Conservation (phyloP, 768 basidiomycete species). For the Lentinula sp. region DNA sequence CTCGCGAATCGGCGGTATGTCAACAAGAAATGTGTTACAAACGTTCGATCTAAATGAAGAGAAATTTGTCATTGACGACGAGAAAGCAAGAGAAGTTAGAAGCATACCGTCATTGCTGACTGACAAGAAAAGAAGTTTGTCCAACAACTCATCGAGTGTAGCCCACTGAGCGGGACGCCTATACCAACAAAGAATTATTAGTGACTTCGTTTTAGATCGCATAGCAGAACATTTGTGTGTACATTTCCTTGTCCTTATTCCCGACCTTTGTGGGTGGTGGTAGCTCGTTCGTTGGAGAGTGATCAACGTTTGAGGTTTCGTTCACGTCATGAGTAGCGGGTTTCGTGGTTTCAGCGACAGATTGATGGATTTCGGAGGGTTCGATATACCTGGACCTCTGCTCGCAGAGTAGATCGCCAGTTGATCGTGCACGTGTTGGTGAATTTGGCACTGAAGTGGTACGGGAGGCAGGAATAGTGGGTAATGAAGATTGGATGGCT, state of each 20-base stretch:
- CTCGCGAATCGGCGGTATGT: conserved; percentile 81
- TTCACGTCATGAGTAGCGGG: background rate
- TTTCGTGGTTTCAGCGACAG: background rate
- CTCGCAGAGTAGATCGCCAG: conserved; percentile 40
- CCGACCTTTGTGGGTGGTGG: conserved; percentile 18
- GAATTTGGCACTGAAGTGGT: conserved; percentile 33
- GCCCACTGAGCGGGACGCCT: conserved; percentile 65
- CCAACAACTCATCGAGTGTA: conserved; percentile 71
- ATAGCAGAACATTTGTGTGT: conserved; percentile 18
- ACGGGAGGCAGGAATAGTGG: conserved; percentile 29
- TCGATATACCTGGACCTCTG: conserved; percentile 25
- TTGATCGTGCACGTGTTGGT: conserved; percentile 49
- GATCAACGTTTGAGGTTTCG: background rate
- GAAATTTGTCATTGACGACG: no score
- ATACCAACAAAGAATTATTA: conserved; percentile 2
- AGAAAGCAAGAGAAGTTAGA: background rate
- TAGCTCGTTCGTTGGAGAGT: background rate
- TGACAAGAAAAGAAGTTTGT: conserved; percentile 76
- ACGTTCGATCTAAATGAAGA: conserved; percentile 55
- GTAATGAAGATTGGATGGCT: conserved; percentile 22
- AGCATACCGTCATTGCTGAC: conserved; percentile 76
- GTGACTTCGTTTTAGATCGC: background rate
- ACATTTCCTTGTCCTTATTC: conserved; percentile 44
- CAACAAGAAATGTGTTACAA: conserved; percentile 73
- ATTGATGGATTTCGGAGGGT: background rate